Evolutionary conservation across 768 basidiomycete species (phyloP).

Genomic region (Pholiota microspora): DNA sequence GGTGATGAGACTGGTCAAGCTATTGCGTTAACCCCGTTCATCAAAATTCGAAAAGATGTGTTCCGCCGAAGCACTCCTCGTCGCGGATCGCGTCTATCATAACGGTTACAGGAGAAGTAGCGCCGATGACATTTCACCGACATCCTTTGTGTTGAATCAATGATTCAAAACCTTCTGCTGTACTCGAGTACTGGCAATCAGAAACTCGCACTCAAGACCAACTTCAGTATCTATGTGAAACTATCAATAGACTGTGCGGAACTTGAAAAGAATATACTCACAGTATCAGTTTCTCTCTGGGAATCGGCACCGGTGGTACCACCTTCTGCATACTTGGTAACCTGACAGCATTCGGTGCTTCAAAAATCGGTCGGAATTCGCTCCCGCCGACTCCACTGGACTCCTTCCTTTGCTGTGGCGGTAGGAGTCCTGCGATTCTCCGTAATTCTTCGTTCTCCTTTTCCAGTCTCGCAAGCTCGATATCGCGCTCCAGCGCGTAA

Average conservation of each 20-base stretch:
- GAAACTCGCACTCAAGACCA: neutral
- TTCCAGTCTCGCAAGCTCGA: slow-evolving; percentile 84
- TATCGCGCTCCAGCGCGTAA: slow-evolving; percentile 84
- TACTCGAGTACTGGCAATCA: neutral
- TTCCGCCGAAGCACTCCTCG: neutral
- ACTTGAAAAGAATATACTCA: slow-evolving; percentile 39
- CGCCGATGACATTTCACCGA: neutral
- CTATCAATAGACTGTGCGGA: slow-evolving; percentile 15
- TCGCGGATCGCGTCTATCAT: neutral
- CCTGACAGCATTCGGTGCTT: slow-evolving; percentile 23
- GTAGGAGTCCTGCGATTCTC: slow-evolving; percentile 58
- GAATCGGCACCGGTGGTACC: slow-evolving; percentile 10
- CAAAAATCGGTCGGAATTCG: slow-evolving; percentile 21
- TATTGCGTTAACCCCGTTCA: neutral
- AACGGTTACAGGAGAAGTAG: neutral
- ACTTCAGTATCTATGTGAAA: slow-evolving; percentile 13
- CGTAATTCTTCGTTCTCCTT: slow-evolving; percentile 84
- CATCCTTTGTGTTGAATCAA: neutral
- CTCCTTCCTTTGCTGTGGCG: slow-evolving; percentile 26
- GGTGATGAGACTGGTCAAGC: neutral
- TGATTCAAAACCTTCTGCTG: neutral
- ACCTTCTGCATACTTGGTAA: slow-evolving; percentile 24
- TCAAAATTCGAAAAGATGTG: neutral
- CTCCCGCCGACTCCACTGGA: slow-evolving; percentile 14
- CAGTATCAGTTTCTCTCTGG: slow-evolving; percentile 15